Evolutionary conservation across 768 basidiomycete species (phyloP).

Genomic region (Suillus clintonianus): DNA sequence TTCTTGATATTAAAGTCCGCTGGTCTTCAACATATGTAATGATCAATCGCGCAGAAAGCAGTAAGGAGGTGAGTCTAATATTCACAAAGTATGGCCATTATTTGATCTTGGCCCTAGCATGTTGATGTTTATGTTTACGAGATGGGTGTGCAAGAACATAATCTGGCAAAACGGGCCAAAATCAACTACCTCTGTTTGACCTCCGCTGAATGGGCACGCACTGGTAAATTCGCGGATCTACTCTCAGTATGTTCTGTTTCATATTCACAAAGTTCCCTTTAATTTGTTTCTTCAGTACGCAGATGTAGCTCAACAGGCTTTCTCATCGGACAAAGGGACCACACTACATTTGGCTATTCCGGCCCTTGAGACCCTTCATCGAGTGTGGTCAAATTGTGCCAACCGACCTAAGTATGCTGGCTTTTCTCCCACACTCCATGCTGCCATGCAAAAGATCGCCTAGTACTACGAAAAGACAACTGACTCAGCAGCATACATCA

Average conservation of each 20-base stretch:
- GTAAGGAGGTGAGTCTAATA: slow-evolving; percentile 17
- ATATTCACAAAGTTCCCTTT: neutral
- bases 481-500: slow-evolving; percentile 32
- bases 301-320: slow-evolving; percentile 31
- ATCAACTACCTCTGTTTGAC: slow-evolving; percentile 17
- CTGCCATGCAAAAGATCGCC: slow-evolving; percentile 31
- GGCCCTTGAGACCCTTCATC: slow-evolving; percentile 29
- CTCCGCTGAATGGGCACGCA: slow-evolving; percentile 22
- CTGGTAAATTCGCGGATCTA: slow-evolving; percentile 17
- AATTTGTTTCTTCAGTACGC: slow-evolving; percentile 20
- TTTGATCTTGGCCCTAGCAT: slow-evolving; percentile 7
- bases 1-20: slow-evolving; percentile 32
- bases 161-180: slow-evolving; percentile 15
- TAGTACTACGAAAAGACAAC: slow-evolving; percentile 36
- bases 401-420: slow-evolving; percentile 15
- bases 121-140: slow-evolving; percentile 21
- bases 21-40: slow-evolving; percentile 35
- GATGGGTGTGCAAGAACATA: slow-evolving; percentile 17
- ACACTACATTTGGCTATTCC: slow-evolving; percentile 29
- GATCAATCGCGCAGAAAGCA: slow-evolving; percentile 14
- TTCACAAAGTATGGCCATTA: neutral
- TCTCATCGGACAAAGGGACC: slow-evolving; percentile 28
- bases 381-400: slow-evolving; percentile 21
- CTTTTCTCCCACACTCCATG: slow-evolving; percentile 25
- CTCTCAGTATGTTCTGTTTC: slow-evolving; percentile 17